Percentiles rank a stretch among this genome's conserved stretches.
phyloP scores from a whole-genome alignment of 2,329 filamentous ascomycete genomes.

The Penicillium sp. region DNA sequence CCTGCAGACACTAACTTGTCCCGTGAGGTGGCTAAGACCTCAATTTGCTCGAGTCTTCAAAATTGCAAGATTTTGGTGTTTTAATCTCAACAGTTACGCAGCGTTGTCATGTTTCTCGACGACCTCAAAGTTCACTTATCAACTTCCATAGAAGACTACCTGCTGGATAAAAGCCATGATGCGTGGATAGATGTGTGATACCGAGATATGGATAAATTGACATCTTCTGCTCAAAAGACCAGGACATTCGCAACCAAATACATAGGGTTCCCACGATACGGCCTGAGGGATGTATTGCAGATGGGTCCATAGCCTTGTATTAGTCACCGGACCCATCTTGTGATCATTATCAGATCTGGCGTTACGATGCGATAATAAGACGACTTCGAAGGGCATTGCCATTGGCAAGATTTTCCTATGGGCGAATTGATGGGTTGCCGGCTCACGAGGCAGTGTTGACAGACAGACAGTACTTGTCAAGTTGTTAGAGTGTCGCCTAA shows the following conservation, averaged over 20 bases:
- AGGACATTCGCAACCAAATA: not conserved
- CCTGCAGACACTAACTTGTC: not conserved
- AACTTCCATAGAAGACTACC: not conserved
- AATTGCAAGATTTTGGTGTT: not conserved
- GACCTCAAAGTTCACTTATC: not conserved
- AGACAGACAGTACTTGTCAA: not conserved
- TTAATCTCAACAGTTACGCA: not conserved
- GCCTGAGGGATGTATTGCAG: not conserved
- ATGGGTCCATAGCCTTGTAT: slow-evolving; percentile 9
- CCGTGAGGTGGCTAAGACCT: not conserved
- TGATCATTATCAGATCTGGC: slow-evolving; percentile 13
- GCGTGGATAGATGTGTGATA: not conserved
- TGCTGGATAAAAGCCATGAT: not conserved
- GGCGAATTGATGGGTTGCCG: not conserved
- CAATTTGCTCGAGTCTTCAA: not conserved
- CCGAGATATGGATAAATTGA: not conserved
- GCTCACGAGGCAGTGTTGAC: not conserved
- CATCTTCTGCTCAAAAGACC: not conserved
- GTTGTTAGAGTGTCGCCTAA: not conserved
- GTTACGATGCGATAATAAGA: not conserved
- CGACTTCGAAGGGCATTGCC: not conserved
- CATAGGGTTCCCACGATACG: not conserved
- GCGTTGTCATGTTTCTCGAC: not conserved
- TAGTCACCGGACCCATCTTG: slow-evolving; percentile 28
- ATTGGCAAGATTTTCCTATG: not conserved